phyloP scores from a whole-genome alignment of 495 filamentous ascomycete genomes.

The Trichocladium uniseriatum region DNA sequence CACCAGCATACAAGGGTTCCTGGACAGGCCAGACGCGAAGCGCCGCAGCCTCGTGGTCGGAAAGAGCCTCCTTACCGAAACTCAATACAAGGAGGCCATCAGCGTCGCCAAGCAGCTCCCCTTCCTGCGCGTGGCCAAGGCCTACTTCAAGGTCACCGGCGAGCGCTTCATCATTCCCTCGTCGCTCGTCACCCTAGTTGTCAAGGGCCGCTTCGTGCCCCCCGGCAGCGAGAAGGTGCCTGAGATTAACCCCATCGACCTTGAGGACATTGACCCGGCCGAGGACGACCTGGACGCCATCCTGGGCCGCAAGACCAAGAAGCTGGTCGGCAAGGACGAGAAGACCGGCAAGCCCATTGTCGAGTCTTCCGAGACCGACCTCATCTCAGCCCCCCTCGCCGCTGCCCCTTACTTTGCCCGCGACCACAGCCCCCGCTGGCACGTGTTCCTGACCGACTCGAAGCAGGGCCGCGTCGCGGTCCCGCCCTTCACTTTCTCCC shows the following conservation, averaged over 20 bases:
- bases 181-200: conserved; percentile 83
- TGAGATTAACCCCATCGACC: conserved; percentile 60
- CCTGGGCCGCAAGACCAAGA: conserved; percentile 64
- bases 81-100: conserved; percentile 68
- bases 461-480: conserved; percentile 93
- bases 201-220: conserved; percentile 90
- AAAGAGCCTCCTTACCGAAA: conserved; percentile 59
- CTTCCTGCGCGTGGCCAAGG: conserved; percentile 73
- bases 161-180: conserved; percentile 89
- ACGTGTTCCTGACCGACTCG: conserved; percentile 85
- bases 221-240: conserved; percentile 70
- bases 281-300: conserved; percentile 88
- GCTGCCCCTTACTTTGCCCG: conserved; percentile 82
- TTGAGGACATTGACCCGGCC: conserved; percentile 85
- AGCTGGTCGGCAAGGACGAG: conserved; percentile 46
- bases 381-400: conserved; percentile 69
- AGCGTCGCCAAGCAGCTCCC: conserved; percentile 74
- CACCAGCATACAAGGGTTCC: conserved; percentile 74
- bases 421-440: conserved; percentile 83
- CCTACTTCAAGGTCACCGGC: conserved; percentile 96
- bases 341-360: conserved; percentile 43
- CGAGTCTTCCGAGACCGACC: conserved; percentile 42
- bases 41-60: conserved; percentile 60
- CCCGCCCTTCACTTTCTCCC: conserved; percentile 81
- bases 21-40: conserved; percentile 66